These are phyloP conservation scores for Cladosporium phlei DNA, from an alignment of 2,329 filamentous ascomycete genomes.

Conservation along the genomic window DNA sequence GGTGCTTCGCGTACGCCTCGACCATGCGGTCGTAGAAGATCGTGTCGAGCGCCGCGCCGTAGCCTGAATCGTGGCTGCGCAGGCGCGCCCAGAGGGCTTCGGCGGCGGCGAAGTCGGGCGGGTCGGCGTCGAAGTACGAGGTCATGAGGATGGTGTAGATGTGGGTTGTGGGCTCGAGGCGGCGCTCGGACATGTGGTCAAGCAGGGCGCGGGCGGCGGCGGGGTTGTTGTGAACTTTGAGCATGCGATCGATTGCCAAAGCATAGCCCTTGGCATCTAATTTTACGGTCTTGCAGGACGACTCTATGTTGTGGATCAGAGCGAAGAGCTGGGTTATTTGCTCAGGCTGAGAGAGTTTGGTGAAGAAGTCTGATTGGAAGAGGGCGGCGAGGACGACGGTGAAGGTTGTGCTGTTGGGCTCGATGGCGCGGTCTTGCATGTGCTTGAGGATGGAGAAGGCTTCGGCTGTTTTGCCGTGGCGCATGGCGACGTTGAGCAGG, in stretches of 20 bases:
- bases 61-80: conserved; percentile 28
- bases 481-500: conserved; percentile 31
- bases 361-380: conserved; percentile 47
- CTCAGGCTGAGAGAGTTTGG: conserved; percentile 40
- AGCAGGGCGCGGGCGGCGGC: conserved; percentile 57
- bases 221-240: conserved; percentile 45
- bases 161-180: conserved; percentile 54
- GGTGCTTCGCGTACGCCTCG: conserved; percentile 56
- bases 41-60: conserved; percentile 39
- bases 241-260: conserved; percentile 63
- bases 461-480: conserved; percentile 22
- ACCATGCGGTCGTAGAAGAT: conserved; percentile 67
- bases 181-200: conserved; percentile 54
- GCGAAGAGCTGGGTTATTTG: conserved; percentile 50
- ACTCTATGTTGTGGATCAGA: conserved; percentile 54
- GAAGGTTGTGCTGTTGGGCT: conserved; percentile 58
- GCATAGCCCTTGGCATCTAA: conserved; percentile 62
- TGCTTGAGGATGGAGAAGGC: conserved; percentile 38
- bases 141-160: conserved; percentile 72
- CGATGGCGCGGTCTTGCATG: conserved; percentile 41
- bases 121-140: conserved; percentile 55
- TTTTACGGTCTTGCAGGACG: conserved; percentile 49
- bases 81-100: conserved; percentile 53
- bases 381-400: conserved; percentile 63
- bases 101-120: conserved; percentile 56